phyloP scores from a whole-genome alignment of 148 eudicot species.

The Camellia japonica region DNA sequence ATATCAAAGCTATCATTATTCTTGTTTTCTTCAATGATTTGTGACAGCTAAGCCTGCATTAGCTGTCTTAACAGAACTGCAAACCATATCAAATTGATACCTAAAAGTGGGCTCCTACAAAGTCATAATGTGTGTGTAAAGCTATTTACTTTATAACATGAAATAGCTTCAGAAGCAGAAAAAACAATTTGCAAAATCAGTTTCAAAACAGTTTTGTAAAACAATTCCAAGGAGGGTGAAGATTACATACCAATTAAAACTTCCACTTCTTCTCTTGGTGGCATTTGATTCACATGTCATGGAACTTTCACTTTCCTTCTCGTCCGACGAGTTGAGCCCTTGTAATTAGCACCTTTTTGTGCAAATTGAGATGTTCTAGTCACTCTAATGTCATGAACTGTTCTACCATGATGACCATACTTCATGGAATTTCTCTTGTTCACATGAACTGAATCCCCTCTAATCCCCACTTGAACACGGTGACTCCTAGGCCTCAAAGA shows the following conservation, averaged over 20 bases:
- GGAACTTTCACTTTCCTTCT: slow-evolving; percentile 8
- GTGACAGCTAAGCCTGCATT: too few species aligned
- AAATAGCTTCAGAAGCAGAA: too few species aligned
- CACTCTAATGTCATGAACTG: slow-evolving; percentile 20
- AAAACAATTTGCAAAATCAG: background rate
- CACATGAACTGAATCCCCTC: slow-evolving; percentile 11
- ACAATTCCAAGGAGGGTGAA: background rate
- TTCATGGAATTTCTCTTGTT: slow-evolving; percentile 12
- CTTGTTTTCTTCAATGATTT: too few species aligned
- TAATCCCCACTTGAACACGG: slow-evolving; percentile 22
- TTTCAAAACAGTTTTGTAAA: background rate
- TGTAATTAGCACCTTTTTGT: slow-evolving; percentile 17
- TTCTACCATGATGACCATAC: slow-evolving; percentile 6
- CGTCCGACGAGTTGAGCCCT: background rate
- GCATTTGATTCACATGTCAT: background rate
- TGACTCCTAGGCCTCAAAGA: slow-evolving; percentile 35
- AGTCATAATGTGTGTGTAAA: too few species aligned
- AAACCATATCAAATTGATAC: too few species aligned
- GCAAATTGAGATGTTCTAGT: slow-evolving; percentile 30
- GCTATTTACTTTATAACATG: too few species aligned
- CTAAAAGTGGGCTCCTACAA: too few species aligned
- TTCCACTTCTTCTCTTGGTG: background rate
- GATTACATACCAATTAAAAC: background rate
- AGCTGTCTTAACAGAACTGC: too few species aligned
- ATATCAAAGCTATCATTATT: too few species aligned